Conservation (phyloP, 2,329 filamentous ascomycete genomes). For the Diplocarpon rosae region DNA sequence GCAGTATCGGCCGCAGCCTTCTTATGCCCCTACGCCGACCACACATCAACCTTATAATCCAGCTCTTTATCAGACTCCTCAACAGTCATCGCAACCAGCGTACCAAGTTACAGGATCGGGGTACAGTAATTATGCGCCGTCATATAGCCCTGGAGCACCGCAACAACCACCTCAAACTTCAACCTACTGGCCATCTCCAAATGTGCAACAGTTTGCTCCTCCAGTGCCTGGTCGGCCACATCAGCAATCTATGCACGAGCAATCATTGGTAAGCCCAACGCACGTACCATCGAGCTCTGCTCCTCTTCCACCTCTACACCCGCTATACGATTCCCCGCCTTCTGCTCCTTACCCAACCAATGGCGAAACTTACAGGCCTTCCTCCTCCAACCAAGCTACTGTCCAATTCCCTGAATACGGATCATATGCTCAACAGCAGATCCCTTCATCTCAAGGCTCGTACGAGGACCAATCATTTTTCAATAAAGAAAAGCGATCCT, state of each 20-base stretch:
- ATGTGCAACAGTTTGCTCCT: constrained; percentile 15
- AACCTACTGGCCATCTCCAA: constrained; percentile 16
- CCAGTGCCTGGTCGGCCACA: constrained; percentile 17
- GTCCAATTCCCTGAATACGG: constrained; percentile 19
- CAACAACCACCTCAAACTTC: constrained; percentile 34
- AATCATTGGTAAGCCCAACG: constrained; percentile 17
- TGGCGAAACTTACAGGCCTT: constrained; percentile 22
- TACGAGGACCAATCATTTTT: constrained; percentile 16
- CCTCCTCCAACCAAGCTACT: constrained; percentile 10
- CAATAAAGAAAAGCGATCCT: constrained; percentile 17
- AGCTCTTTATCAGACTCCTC: constrained; percentile 31
- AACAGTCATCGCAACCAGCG: constrained; percentile 41
- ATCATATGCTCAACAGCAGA: constrained; percentile 13
- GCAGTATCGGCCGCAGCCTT: constrained; percentile 37
- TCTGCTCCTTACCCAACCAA: constrained; percentile 21
- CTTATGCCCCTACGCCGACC: constrained; percentile 38
- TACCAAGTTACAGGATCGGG: constrained; percentile 44
- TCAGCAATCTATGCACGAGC: constrained; percentile 21
- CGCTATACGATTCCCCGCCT: constrained; percentile 16
- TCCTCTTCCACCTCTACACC: constrained; percentile 17
- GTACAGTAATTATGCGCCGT: constrained; percentile 40
- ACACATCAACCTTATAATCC: constrained; percentile 57
- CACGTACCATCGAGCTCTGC: constrained; percentile 20
- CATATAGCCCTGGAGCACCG: constrained; percentile 23
- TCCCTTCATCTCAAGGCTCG: constrained; percentile 10